Evolutionary conservation across 345 rosid species (phyloP).

Genomic region (Sonneratia caseolaris): DNA sequence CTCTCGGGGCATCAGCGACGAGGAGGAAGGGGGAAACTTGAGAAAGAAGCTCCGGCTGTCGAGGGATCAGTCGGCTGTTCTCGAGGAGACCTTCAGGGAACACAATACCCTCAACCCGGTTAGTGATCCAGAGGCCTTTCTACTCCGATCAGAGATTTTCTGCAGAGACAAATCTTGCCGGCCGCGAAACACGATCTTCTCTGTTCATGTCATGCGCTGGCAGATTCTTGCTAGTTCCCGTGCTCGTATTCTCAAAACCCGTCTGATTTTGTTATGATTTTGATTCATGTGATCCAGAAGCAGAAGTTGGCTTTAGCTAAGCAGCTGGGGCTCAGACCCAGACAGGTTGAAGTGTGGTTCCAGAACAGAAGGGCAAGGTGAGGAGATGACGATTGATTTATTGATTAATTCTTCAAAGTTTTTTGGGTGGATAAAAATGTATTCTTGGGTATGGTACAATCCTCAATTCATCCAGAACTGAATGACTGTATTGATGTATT

Average conservation of each 20-base stretch:
- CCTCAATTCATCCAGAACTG: not conserved
- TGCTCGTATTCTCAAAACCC: not conserved
- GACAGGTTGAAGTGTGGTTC: slow-evolving; percentile 99
- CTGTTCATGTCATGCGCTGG: too few relatives aligned
- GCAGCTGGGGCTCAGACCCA: slow-evolving; percentile 69
- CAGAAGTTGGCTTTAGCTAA: slow-evolving; percentile 83
- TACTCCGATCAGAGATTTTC: not conserved
- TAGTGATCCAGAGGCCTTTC: not conserved
- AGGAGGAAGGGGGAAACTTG: slow-evolving; percentile 82
- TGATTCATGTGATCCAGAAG: slow-evolving; percentile 34
- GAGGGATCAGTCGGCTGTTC: slow-evolving; percentile 87
- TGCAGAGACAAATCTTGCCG: not conserved
- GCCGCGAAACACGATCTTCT: not conserved
- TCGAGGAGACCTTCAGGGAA: slow-evolving; percentile 90
- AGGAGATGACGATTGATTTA: slow-evolving; percentile 8
- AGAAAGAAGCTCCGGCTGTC: slow-evolving; percentile 91
- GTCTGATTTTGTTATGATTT: not conserved
- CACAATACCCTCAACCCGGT: slow-evolving; percentile 96
- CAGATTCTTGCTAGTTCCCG: not conserved
- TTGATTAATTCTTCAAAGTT: too few relatives aligned
- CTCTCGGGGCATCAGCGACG: slow-evolving; percentile 78
- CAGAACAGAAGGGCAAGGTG: slow-evolving; percentile 98
- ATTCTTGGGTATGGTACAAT: not conserved
- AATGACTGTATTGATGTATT: not conserved
- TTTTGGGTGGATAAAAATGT: not conserved